A percentile compares a stretch with the other conserved stretches of the same genome.
Evolutionary conservation across 164 flowering plant genomes (phyloP).

Genomic region (Nelumbo lutea): DNA sequence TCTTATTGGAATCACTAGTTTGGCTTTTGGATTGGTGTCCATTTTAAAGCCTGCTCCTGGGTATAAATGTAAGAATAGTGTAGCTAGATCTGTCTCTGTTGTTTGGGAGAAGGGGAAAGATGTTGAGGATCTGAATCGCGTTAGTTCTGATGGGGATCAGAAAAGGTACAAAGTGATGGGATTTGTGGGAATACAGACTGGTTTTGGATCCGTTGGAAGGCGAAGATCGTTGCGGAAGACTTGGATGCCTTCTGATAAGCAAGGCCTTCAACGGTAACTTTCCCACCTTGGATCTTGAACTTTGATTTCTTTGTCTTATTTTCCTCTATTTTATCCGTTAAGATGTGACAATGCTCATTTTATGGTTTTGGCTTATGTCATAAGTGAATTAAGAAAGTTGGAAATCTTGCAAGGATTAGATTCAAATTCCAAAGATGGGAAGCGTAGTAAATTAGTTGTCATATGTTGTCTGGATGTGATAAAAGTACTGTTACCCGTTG

Average conservation of each 20-base stretch:
- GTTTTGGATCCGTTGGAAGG: slow-evolving; percentile 76
- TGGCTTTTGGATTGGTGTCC: slow-evolving; percentile 40
- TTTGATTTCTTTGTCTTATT: background rate
- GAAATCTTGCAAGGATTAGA: background rate
- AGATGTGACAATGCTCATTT: background rate
- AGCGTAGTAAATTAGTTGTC: too few species aligned
- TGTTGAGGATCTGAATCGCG: slow-evolving; percentile 3
- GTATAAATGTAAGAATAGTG: slow-evolving; percentile 24
- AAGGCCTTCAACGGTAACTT: slow-evolving; percentile 68
- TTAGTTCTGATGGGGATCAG: slow-evolving; percentile 14
- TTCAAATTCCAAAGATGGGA: background rate
- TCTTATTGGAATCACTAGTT: slow-evolving; percentile 48
- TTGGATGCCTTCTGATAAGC: slow-evolving; percentile 87
- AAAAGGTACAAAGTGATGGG: slow-evolving; percentile 83
- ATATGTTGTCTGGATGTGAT: background rate
- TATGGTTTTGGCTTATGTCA: background rate
- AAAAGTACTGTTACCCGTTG: too few species aligned
- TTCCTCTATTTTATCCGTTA: too few species aligned
- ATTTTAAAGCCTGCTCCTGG: slow-evolving; percentile 19
- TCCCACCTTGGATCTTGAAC: background rate
- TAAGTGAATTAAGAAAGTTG: background rate
- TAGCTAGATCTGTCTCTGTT: slow-evolving; percentile 60
- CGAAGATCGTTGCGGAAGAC: slow-evolving; percentile 74
- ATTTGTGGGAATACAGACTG: slow-evolving; percentile 94
- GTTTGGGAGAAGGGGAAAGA: slow-evolving; percentile 44